A percentile compares a stretch with the other conserved stretches of the same genome.
Conservation (phyloP, 1,284 basidiomycete species). For the Xerocomus nothofagi region DNA sequence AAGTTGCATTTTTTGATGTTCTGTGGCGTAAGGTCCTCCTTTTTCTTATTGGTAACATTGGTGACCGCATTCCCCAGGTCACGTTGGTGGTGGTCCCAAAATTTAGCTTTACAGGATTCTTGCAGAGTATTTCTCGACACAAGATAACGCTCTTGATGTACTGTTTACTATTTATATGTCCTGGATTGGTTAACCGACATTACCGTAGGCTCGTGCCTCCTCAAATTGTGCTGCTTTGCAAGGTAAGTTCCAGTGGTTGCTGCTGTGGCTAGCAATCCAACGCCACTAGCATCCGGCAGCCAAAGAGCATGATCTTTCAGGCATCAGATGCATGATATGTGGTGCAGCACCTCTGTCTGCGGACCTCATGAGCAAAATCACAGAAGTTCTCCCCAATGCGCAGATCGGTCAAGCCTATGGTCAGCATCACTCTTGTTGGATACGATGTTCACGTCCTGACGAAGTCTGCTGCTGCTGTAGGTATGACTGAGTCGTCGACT, state of each 20-base stretch:
- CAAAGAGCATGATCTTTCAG: slow-evolving; percentile 65
- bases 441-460: background rate
- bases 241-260: slow-evolving; percentile 40
- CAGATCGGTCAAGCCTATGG: slow-evolving; percentile 70
- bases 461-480: slow-evolving; percentile 21
- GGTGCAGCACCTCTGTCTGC: slow-evolving; percentile 76
- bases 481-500: slow-evolving; percentile 57
- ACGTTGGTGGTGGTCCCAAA: slow-evolving; percentile 70
- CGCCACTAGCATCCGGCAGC: slow-evolving; percentile 57
- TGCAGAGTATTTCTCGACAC: slow-evolving; percentile 67
- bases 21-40: slow-evolving; percentile 44
- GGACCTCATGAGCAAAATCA: slow-evolving; percentile 59
- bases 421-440: slow-evolving; percentile 16
- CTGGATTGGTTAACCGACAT: background rate
- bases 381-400: slow-evolving; percentile 55
- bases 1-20: slow-evolving; percentile 59
- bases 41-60: background rate
- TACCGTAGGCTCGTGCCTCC: slow-evolving; percentile 63
- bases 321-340: slow-evolving; percentile 58
- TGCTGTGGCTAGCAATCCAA: background rate
- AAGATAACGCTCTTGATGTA: slow-evolving; percentile 66
- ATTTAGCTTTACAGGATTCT: slow-evolving; percentile 67
- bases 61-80: slow-evolving; percentile 39
- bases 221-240: slow-evolving; percentile 68
- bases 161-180: slow-evolving; percentile 4